These are phyloP conservation scores for Medicago ruthenica DNA, from an alignment of 306 rosid genomes.

Conservation along the genomic window DNA sequence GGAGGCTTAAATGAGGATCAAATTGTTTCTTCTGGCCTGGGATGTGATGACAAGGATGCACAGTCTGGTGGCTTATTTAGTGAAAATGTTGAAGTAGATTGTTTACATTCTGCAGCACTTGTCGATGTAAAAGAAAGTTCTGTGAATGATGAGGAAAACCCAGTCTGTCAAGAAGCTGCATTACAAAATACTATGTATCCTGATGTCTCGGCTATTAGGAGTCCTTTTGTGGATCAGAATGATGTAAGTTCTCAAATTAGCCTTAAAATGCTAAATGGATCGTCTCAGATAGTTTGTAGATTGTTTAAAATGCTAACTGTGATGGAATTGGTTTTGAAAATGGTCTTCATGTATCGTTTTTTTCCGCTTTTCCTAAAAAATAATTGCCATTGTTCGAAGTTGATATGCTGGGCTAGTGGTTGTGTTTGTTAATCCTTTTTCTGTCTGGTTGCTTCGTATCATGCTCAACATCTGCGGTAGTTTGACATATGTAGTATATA, in stretches of 20 bases:
- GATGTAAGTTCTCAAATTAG: slow-evolving; percentile 63
- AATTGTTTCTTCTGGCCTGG: slow-evolving; percentile 49
- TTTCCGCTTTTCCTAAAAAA: too few species aligned
- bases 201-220: slow-evolving; percentile 47
- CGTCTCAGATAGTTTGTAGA: too few species aligned
- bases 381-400: too few species aligned
- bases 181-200: slow-evolving; percentile 46
- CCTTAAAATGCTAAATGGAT: not conserved
- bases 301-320: too few species aligned
- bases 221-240: slow-evolving; percentile 54
- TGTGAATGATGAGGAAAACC: slow-evolving; percentile 54
- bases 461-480: too few species aligned
- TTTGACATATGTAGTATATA: too few species aligned
- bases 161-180: slow-evolving; percentile 56
- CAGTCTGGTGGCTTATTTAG: slow-evolving; percentile 43
- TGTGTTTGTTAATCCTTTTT: too few species aligned
- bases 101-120: slow-evolving; percentile 49
- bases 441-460: too few species aligned
- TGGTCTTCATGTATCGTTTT: too few species aligned
- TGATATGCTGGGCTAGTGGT: too few species aligned
- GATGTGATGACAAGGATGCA: slow-evolving; percentile 60
- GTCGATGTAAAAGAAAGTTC: slow-evolving; percentile 57
- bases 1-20: slow-evolving; percentile 58
- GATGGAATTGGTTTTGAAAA: too few species aligned
- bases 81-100: slow-evolving; percentile 52